phyloP scores from a whole-genome alignment of 2,329 filamentous ascomycete species.

The Aspergillus neoniger region DNA sequence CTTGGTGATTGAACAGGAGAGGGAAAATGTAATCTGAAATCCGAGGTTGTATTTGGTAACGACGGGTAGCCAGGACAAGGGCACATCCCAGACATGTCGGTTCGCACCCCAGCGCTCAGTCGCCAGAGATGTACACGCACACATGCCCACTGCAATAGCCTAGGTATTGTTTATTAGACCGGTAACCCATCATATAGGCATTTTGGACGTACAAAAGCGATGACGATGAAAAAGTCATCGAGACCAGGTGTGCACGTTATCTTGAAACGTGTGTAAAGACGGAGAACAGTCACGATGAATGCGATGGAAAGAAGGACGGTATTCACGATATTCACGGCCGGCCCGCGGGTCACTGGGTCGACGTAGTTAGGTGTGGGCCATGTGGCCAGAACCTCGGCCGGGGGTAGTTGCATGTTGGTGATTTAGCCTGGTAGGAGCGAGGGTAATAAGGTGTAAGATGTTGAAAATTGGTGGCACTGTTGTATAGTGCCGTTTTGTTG shows the following conservation, averaged over 20 bases:
- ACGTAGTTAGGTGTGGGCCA: conserved; percentile 54
- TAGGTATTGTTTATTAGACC: conserved; percentile 16
- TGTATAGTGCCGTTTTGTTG: neutral
- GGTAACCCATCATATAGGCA: neutral
- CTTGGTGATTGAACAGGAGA: conserved; percentile 40
- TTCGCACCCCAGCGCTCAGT: conserved; percentile 39
- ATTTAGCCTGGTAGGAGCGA: conserved; percentile 1
- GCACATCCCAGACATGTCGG: conserved; percentile 47
- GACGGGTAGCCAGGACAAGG: conserved; percentile 27
- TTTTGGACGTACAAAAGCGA: conserved; percentile 40
- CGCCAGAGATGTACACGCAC: conserved; percentile 35
- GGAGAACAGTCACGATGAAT: conserved; percentile 43
- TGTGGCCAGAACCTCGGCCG: conserved; percentile 42
- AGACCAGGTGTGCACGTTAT: conserved; percentile 50
- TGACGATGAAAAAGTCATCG: conserved; percentile 51
- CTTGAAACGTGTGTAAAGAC: conserved; percentile 50
- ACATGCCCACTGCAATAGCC: conserved; percentile 41
- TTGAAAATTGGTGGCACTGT: neutral
- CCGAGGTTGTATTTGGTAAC: conserved; percentile 40
- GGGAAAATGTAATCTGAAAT: conserved; percentile 41
- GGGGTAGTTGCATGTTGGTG: conserved; percentile 42
- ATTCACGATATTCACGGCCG: conserved; percentile 46
- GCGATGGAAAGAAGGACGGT: conserved; percentile 44
- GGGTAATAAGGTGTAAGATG: neutral
- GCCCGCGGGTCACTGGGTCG: conserved; percentile 49